Base-by-base conservation (phyloP, 805 yeast genomes). In the Wickerhamiella bombiphila region DNA sequence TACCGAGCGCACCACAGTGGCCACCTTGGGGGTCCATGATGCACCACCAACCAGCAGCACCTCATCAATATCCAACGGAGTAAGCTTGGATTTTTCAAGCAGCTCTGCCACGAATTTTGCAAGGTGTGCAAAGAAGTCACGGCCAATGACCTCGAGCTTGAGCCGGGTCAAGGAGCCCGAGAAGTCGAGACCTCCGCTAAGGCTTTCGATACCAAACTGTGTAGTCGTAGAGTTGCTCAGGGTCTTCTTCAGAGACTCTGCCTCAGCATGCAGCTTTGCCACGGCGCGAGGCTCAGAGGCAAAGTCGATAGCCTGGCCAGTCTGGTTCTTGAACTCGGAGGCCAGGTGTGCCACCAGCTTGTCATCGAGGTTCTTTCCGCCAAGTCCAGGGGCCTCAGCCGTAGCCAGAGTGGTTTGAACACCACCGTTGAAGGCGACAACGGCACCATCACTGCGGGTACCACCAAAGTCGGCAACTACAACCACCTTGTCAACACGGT, bases 401-500 rank as follows among this genome's bases (percentile, higher is more conserved):
- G 95, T 82, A 42, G 93, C 78, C 50, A 91, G 68, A 34, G 83
- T 67, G 39, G 98, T 88, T 63, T 81, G 69, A 49, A 91, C 72
- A 53, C 98, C 98, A 46, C 94, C 94, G 66, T 96, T 76, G 38
- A 78, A 80, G 29, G 96, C 76, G 52, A 91, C 66, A 36, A 91
- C 86, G 42, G 97, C 94, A 44, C 86, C 95, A 57, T 91, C 97
- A 30, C 94, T 77, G 63, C 97, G 73, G 50, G 85, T 70, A 56
- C 94, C 96, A 59, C 98, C 98, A 53, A 91, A 81, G 61, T 91
- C 98, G 39, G 93, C 93, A 49, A 91, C 95, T 35, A 83, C 93
- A 54, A 76, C 76, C 42, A 81, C 61, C 66, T 78, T 78, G 62
- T 83, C 93, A 9, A 47, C 43, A 17, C 77, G 76, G 60, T 80